These are phyloP conservation scores for Rhododendron vialii DNA, from an alignment of 148 eudicot genomes.

Conservation along the genomic window DNA sequence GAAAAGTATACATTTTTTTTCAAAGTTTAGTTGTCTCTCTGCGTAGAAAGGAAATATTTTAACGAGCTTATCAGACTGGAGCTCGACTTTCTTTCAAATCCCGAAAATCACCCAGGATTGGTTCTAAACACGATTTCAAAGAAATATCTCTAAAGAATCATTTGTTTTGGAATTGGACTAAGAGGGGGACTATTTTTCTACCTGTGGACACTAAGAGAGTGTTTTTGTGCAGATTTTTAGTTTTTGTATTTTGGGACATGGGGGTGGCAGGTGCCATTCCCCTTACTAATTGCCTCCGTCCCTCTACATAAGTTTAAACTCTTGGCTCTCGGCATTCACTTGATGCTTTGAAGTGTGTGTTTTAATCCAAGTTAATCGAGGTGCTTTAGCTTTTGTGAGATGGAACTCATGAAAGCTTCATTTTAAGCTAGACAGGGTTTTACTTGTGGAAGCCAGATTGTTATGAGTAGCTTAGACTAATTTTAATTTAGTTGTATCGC, in stretches of 20 bases:
- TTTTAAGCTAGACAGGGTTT: neutral
- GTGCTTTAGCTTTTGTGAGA: neutral
- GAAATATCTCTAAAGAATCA: neutral
- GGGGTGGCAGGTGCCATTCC: neutral
- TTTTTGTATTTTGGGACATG: neutral
- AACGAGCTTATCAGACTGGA: neutral
- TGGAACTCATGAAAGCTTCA: neutral
- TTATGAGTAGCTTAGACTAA: neutral
- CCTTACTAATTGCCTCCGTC: neutral
- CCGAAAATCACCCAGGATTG: too few species aligned
- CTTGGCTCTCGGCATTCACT: neutral
- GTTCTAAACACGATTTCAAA: neutral
- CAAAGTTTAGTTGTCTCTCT: neutral
- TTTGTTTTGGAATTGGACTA: neutral
- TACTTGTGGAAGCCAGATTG: neutral
- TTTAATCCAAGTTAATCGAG: neutral
- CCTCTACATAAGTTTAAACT: neutral
- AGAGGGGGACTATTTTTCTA: neutral
- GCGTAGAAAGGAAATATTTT: too few species aligned
- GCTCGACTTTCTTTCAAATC: too few species aligned
- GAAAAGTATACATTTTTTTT: neutral
- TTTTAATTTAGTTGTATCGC: neutral
- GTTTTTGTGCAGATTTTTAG: neutral
- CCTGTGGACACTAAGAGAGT: neutral
- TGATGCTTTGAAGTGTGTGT: neutral